Evolutionary conservation across 2,329 filamentous ascomycete genomes (phyloP).

Genomic region (Pseudogymnoascus sp.): DNA sequence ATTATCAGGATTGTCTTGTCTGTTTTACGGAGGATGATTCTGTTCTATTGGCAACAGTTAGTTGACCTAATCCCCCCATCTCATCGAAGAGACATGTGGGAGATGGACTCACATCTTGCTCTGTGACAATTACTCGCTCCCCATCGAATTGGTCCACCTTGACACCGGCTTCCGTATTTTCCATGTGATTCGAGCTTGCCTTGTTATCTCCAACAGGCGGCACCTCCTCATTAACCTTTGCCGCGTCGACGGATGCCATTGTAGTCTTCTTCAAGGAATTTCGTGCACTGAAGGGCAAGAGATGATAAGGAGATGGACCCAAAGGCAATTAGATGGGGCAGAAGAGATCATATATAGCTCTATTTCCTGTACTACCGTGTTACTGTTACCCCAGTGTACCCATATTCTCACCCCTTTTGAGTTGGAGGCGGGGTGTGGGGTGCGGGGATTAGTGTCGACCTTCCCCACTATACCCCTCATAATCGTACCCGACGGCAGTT

Average conservation of each 20-base stretch:
- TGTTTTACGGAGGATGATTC: conserved; percentile 9
- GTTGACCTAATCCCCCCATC: not conserved
- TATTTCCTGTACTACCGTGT: not conserved
- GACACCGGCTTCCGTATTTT: not conserved
- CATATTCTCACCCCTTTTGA: not conserved
- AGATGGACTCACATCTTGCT: not conserved
- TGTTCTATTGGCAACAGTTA: not conserved
- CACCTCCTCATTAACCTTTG: not conserved
- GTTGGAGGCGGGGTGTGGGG: not conserved
- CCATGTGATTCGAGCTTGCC: not conserved
- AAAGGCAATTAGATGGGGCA: not conserved
- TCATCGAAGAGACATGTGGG: not conserved
- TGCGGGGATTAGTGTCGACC: not conserved
- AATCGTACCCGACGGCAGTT: not conserved
- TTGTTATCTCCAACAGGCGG: not conserved
- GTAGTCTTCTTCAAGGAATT: not conserved
- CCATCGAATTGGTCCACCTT: not conserved
- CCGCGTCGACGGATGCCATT: not conserved
- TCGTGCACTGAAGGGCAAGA: not conserved
- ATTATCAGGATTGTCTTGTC: conserved; percentile 21
- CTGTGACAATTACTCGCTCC: not conserved
- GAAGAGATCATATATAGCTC: not conserved
- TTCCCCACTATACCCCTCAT: conserved; percentile 1
- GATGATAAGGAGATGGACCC: not conserved
- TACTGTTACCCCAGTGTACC: not conserved